These are phyloP conservation scores for Dimargaris xerosporica DNA, from an alignment of 192 early-diverging fungal genomes.

Conservation along the genomic window DNA sequence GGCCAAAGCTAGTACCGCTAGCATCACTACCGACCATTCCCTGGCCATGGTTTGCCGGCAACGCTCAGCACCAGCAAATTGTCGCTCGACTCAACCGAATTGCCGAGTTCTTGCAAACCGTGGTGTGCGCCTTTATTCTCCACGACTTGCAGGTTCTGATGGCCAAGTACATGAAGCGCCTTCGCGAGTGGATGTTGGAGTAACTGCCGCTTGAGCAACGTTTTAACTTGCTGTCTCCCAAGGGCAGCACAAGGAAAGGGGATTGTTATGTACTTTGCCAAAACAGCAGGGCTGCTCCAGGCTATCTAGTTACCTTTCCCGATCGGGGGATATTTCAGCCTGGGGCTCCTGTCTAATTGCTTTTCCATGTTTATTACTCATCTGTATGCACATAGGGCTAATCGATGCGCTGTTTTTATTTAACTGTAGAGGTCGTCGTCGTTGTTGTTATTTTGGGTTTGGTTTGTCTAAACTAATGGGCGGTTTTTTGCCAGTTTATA, in stretches of 20 bases:
- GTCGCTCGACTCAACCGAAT: constrained; percentile 27
- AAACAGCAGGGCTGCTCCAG: too few relatives aligned
- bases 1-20: constrained; percentile 16
- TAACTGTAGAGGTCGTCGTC: background rate
- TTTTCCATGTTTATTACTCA: too few relatives aligned
- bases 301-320: too few relatives aligned
- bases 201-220: constrained; percentile 13
- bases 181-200: constrained; percentile 32
- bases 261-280: too few relatives aligned
- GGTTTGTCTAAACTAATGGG: background rate
- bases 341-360: too few relatives aligned
- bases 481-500: constrained; percentile 4
- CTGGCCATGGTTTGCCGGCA: background rate
- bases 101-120: constrained; percentile 29
- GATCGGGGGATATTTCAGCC: too few relatives aligned
- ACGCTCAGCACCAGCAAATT: constrained; percentile 13
- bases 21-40: constrained; percentile 8
- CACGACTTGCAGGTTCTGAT: constrained; percentile 29
- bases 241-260: too few relatives aligned
- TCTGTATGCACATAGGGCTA: too few relatives aligned
- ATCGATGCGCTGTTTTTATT: background rate
- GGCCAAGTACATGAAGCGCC: constrained; percentile 31
- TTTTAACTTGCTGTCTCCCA: background rate
- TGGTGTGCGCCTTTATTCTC: constrained; percentile 30
- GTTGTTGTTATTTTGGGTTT: background rate